Percentiles rank a stretch among this genome's conserved stretches.
Conservation (phyloP, 805 yeast species). For the Sungouiozyma ichnusensis region DNA sequence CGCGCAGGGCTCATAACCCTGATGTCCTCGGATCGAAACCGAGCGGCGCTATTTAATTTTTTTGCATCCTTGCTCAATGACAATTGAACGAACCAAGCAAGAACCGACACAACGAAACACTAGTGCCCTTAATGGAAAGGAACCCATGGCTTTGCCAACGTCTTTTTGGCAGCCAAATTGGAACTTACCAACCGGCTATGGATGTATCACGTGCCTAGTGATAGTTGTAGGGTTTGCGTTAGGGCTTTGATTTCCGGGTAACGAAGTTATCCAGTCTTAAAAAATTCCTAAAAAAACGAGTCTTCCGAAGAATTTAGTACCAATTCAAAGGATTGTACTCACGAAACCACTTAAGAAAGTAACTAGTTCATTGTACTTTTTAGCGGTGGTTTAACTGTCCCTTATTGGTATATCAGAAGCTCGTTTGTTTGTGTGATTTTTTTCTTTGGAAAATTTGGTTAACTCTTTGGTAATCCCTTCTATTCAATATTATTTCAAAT, state of each 20-base stretch:
- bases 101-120: too few relatives aligned
- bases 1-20: constrained; percentile 99
- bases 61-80: too few relatives aligned
- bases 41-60: constrained; percentile 65
- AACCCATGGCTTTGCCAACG: too few relatives aligned
- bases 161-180: too few relatives aligned
- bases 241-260: background rate
- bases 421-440: background rate
- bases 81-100: too few relatives aligned
- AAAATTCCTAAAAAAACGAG: background rate
- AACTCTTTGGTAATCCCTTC: background rate
- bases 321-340: background rate
- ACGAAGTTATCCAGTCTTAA: too few relatives aligned
- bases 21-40: constrained; percentile 97
- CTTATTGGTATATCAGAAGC: background rate
- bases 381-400: background rate
- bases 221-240: background rate
- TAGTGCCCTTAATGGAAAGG: too few relatives aligned
- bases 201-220: background rate
- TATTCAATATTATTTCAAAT: constrained; percentile 5
- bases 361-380: background rate
- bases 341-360: background rate
- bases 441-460: background rate
- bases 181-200: too few relatives aligned
- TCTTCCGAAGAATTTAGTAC: background rate